Conservation (phyloP, 768 basidiomycete species). For the Pulveroboletus ravenelii region DNA sequence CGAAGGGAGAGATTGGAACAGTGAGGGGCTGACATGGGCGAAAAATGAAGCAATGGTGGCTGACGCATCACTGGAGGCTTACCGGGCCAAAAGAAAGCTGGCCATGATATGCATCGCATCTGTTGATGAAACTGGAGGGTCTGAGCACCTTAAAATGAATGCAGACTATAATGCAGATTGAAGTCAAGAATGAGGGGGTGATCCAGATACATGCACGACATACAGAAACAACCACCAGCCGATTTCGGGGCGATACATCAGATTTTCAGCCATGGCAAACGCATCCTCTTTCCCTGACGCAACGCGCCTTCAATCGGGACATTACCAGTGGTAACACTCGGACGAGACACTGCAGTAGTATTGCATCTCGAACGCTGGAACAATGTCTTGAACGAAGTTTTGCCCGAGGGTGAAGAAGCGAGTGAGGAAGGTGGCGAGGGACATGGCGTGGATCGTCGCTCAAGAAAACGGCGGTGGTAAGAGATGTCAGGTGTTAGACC, state of each 20-base stretch:
- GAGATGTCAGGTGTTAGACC: slow-evolving; percentile 6
- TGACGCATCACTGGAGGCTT: slow-evolving; percentile 24
- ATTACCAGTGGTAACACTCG: slow-evolving; percentile 15
- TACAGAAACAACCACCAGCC: slow-evolving; percentile 15
- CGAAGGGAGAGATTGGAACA: slow-evolving; percentile 4
- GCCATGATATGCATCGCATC: not conserved
- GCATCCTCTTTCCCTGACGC: slow-evolving; percentile 27
- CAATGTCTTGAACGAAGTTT: slow-evolving; percentile 21
- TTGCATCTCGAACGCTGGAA: slow-evolving; percentile 28
- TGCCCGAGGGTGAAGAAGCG: slow-evolving; percentile 13
- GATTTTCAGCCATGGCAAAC: slow-evolving; percentile 29
- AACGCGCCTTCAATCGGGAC: slow-evolving; percentile 18
- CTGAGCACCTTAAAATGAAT: not conserved
- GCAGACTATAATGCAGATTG: slow-evolving; percentile 7
- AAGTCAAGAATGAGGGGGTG: slow-evolving; percentile 6
- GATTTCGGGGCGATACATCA: slow-evolving; percentile 16
- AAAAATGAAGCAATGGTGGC: slow-evolving; percentile 10
- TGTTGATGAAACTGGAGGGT: not conserved
- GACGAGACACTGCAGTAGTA: slow-evolving; percentile 11
- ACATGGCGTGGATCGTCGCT: slow-evolving; percentile 19
- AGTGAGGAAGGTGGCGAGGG: slow-evolving; percentile 9
- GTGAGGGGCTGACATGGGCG: slow-evolving; percentile 4
- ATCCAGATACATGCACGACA: slow-evolving; percentile 20
- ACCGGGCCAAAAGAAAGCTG: slow-evolving; percentile 1
- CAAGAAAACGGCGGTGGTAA: slow-evolving; percentile 6